Evolutionary conservation across 495 filamentous ascomycete genomes (phyloP).

Genomic region (Aspergillus campestris): DNA sequence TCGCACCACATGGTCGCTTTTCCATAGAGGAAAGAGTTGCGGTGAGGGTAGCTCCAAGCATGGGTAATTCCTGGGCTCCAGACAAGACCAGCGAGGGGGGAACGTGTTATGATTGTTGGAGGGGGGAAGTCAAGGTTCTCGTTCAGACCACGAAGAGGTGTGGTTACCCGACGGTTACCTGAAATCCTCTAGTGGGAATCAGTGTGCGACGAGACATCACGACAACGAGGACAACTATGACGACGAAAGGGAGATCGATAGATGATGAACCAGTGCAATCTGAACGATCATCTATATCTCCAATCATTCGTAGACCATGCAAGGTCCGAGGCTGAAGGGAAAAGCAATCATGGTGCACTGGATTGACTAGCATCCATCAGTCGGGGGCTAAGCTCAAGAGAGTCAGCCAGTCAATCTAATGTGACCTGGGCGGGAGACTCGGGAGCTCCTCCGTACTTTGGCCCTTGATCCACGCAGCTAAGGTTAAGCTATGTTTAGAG

Average conservation of each 20-base stretch:
- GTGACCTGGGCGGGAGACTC: no score
- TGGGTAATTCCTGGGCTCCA: neutral
- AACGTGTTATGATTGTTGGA: no score
- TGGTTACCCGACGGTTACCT: no score
- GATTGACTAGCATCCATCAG: neutral
- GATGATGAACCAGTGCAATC: neutral
- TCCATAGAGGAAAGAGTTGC: constrained; percentile 8
- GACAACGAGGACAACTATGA: no score
- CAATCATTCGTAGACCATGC: constrained; percentile 5
- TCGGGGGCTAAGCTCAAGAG: no score
- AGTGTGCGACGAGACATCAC: no score
- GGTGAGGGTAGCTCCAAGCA: constrained; percentile 5
- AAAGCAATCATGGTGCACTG: constrained; percentile 9
- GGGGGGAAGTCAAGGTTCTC: no score
- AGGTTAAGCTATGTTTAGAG: constrained; percentile 24
- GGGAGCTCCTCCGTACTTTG: neutral
- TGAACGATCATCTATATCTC: constrained; percentile 7
- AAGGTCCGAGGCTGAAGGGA: constrained; percentile 9
- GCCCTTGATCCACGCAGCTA: constrained; percentile 15
- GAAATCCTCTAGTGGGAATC: no score
- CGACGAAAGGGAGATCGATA: neutral
- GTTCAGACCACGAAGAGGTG: no score
- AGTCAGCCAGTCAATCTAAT: no score
- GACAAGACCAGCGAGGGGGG: no score
- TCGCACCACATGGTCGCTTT: neutral